Percentiles rank a stretch among this genome's conserved stretches.
Evolutionary conservation across 805 yeast species (phyloP).

Genomic region (Yarrowia keelungensis): DNA sequence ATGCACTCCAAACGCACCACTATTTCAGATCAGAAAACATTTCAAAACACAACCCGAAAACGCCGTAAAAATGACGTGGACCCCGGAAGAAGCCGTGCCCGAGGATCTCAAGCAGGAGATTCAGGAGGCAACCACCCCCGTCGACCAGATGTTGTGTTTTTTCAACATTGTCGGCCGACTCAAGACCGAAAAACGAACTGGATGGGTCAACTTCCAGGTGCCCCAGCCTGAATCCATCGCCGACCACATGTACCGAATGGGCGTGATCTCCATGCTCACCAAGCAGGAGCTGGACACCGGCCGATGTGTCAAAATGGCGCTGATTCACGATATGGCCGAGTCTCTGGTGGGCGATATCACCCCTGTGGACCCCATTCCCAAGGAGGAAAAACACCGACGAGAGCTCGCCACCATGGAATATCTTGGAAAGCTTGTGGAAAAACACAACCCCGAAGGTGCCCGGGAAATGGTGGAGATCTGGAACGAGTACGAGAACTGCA

Average conservation of each 20-base stretch:
- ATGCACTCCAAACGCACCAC: conserved; percentile 5
- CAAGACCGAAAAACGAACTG: conserved; percentile 86
- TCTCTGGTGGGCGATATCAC: conserved; percentile 93
- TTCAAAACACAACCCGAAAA: neutral
- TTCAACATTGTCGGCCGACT: conserved; percentile 73
- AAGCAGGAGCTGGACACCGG: conserved; percentile 48
- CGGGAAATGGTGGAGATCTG: conserved; percentile 72
- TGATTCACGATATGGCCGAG: conserved; percentile 95
- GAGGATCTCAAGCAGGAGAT: conserved; percentile 22
- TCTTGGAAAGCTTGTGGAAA: conserved; percentile 63
- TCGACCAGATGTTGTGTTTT: conserved; percentile 47
- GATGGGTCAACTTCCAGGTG: conserved; percentile 81
- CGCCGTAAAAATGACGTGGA: conserved; percentile 29
- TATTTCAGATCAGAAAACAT: neutral
- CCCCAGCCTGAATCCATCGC: conserved; percentile 70
- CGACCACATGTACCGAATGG: conserved; percentile 98
- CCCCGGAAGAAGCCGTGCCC: conserved; percentile 26
- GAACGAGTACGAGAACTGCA: conserved; percentile 88
- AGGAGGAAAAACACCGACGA: conserved; percentile 82
- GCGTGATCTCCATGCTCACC: conserved; percentile 76
- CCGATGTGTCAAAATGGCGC: conserved; percentile 82
- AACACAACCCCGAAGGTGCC: conserved; percentile 72
- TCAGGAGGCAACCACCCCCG: conserved; percentile 13
- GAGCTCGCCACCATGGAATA: conserved; percentile 77
- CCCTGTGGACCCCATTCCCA: conserved; percentile 74